These are phyloP conservation scores for Porcisia hertigi DNA, from an alignment of 208 protist species.

Conservation along the genomic window DNA sequence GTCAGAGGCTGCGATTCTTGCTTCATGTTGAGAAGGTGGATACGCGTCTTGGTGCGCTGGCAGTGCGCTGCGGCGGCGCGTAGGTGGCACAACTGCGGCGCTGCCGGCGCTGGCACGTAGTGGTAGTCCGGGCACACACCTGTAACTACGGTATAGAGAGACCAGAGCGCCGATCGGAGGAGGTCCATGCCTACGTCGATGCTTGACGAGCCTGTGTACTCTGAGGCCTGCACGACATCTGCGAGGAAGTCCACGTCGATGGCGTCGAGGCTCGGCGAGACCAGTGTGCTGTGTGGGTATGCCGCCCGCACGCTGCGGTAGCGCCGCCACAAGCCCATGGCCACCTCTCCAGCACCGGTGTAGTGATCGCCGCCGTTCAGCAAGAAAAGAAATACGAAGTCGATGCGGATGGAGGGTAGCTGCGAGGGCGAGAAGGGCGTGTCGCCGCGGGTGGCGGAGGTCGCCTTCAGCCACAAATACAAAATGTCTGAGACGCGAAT, in stretches of 20 bases:
- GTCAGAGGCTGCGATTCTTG: conserved; percentile 51
- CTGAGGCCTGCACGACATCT: conserved; percentile 62
- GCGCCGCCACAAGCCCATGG: conserved; percentile 68
- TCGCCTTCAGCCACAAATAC: conserved; percentile 75
- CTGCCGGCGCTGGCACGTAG: conserved; percentile 33
- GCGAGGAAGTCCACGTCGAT: conserved; percentile 69
- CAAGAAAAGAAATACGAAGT: conserved; percentile 87
- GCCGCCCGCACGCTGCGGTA: conserved; percentile 72
- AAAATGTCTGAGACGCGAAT: conserved; percentile 75
- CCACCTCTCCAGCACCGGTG: conserved; percentile 78
- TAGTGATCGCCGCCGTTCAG: conserved; percentile 90
- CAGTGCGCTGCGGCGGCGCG: conserved; percentile 58
- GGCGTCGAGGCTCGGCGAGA: conserved; percentile 43
- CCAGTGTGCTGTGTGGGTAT: conserved; percentile 52
- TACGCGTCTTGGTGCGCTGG: conserved; percentile 26
- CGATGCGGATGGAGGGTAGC: conserved; percentile 77
- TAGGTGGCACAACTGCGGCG: conserved; percentile 67
- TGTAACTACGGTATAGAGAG: conserved; percentile 50
- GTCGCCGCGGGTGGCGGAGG: conserved; percentile 39
- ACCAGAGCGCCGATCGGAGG: conserved; percentile 74
- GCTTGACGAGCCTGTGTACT: conserved; percentile 58
- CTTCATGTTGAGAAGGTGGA: conserved; percentile 13
- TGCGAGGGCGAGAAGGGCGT: conserved; percentile 35
- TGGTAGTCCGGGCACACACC: conserved; percentile 75
- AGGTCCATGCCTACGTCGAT: conserved; percentile 49